Evolutionary conservation across 2,329 filamentous ascomycete genomes (phyloP).

Genomic region (Phaeosphaeria sp.): DNA sequence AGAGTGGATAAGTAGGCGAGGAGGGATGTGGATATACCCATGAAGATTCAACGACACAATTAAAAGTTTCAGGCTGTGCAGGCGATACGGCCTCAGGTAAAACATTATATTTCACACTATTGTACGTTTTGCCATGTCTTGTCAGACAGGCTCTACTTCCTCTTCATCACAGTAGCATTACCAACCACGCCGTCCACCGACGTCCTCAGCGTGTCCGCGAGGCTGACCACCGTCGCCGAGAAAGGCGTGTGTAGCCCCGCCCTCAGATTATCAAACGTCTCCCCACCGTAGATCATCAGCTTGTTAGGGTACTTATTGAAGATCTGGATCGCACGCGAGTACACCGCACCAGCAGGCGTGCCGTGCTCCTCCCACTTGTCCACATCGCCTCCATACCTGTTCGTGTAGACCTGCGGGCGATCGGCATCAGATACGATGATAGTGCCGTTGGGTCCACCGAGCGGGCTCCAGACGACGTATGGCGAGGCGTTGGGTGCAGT

Average conservation of each 20-base stretch:
- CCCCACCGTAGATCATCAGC: constrained; percentile 24
- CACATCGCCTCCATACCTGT: constrained; percentile 18
- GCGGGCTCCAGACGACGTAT: constrained; percentile 30
- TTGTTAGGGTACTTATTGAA: constrained; percentile 19
- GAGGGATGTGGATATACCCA: too few species aligned
- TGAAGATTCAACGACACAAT: too few species aligned
- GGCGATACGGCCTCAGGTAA: neutral
- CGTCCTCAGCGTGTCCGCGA: constrained; percentile 11
- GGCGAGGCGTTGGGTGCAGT: constrained; percentile 26
- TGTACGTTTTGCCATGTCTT: too few species aligned
- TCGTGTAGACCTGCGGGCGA: constrained; percentile 24
- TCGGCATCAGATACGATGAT: constrained; percentile 28
- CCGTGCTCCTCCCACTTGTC: constrained; percentile 27
- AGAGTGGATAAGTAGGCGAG: too few species aligned
- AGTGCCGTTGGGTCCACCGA: constrained; percentile 28
- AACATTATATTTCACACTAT: neutral
- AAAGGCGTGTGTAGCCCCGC: constrained; percentile 16
- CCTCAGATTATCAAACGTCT: constrained; percentile 21
- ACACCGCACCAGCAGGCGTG: constrained; percentile 25
- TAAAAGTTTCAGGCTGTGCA: too few species aligned
- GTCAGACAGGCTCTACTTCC: neutral
- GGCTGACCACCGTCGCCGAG: constrained; percentile 19
- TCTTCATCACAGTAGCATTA: neutral
- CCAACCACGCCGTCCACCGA: constrained; percentile 2
- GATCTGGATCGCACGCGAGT: constrained; percentile 26